Evolutionary conservation across 495 filamentous ascomycete species (phyloP).

Genomic region (Aspergillus coremiiformis): DNA sequence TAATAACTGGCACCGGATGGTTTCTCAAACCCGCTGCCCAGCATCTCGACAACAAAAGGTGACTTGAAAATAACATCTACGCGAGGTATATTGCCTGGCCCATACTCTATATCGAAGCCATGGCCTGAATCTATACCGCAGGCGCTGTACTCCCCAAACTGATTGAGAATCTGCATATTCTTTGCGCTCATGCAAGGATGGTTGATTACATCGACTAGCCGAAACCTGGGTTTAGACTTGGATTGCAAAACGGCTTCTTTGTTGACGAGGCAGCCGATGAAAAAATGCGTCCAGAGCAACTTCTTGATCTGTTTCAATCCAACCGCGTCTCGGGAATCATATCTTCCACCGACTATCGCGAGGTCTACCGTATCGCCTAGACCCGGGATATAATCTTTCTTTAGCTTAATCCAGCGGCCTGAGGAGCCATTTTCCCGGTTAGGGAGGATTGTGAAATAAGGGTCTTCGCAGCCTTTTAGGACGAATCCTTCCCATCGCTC

Average conservation of each 20-base stretch:
- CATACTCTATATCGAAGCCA: conserved; percentile 30
- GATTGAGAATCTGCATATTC: conserved; percentile 47
- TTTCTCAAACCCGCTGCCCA: conserved; percentile 59
- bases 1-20: conserved; percentile 48
- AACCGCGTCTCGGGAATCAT: conserved; percentile 50
- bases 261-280: conserved; percentile 70
- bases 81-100: conserved; percentile 18
- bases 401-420: conserved; percentile 70
- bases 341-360: conserved; percentile 64
- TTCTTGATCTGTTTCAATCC: conserved; percentile 34
- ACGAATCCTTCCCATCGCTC: conserved; percentile 67
- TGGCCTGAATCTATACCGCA: conserved; percentile 17
- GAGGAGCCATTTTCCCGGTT: conserved; percentile 22
- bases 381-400: conserved; percentile 80
- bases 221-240: conserved; percentile 50
- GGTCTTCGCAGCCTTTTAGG: conserved; percentile 67
- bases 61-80: conserved; percentile 48
- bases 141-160: conserved; percentile 38
- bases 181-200: conserved; percentile 42
- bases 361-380: conserved; percentile 80
- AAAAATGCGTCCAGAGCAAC: conserved; percentile 68
- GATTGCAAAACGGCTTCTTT: conserved; percentile 51
- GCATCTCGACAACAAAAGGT: conserved; percentile 58
- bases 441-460: conserved; percentile 58
- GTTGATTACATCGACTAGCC: conserved; percentile 52